Conservation (phyloP, 345 rosid genomes). For the Microthlaspi erraticum region DNA sequence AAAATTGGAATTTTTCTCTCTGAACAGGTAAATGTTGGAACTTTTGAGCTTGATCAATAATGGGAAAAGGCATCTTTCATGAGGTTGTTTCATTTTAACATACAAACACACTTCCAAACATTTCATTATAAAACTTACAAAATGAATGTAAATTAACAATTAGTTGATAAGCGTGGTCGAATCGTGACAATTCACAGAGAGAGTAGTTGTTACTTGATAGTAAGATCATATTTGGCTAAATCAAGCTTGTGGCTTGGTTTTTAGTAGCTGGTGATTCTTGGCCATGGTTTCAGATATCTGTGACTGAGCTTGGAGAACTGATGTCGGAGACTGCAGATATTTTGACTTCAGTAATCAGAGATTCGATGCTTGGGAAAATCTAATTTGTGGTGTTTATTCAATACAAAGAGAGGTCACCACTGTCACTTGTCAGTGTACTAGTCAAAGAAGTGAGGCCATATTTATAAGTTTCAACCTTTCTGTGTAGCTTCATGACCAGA, state of each 20-base stretch:
- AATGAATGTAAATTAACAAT: too few species aligned
- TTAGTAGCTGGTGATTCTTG: conserved; percentile 25
- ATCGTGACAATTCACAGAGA: too few species aligned
- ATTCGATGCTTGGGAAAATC: conserved; percentile 9
- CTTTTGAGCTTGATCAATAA: neutral
- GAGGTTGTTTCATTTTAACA: neutral
- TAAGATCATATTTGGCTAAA: neutral
- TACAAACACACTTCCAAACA: neutral
- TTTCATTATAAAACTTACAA: neutral
- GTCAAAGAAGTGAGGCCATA: neutral
- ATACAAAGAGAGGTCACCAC: neutral
- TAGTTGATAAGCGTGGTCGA: neutral
- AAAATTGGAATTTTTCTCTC: neutral
- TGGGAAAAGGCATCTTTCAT: neutral
- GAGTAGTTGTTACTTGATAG: too few species aligned
- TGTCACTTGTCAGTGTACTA: neutral
- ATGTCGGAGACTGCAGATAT: neutral
- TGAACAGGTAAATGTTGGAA: too few species aligned
- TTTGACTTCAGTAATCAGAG: neutral
- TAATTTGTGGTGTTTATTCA: conserved; percentile 10
- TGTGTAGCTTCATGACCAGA: too few species aligned
- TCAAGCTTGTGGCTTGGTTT: conserved; percentile 11
- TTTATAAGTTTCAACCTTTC: too few species aligned
- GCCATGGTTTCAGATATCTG: conserved; percentile 9
- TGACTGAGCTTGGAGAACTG: conserved; percentile 6